These are phyloP conservation scores for Geotrichum reessii DNA, from an alignment of 1,139 yeast species.

Conservation along the genomic window DNA sequence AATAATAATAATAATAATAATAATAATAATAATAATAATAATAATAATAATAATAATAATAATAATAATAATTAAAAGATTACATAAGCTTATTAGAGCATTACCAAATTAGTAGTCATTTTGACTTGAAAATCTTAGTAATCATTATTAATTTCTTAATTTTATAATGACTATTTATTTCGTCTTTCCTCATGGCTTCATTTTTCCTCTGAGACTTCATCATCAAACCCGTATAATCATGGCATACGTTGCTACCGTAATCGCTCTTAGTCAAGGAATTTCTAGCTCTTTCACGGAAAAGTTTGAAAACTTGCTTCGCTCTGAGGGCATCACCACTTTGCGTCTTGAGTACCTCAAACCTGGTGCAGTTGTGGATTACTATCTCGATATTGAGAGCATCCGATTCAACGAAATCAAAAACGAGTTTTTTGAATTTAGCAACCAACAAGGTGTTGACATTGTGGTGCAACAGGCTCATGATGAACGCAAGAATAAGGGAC, in stretches of 20 bases:
- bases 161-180: background rate
- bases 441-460: conserved; percentile 38
- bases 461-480: conserved; percentile 42
- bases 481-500: conserved; percentile 41
- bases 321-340: conserved; percentile 23
- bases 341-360: conserved; percentile 22
- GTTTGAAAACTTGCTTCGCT: conserved; percentile 27
- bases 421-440: conserved; percentile 24
- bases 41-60: too few species aligned
- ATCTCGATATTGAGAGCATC: conserved; percentile 21
- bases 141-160: background rate
- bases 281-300: conserved; percentile 18
- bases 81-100: too few species aligned
- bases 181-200: background rate
- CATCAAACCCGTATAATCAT: conserved; percentile 9
- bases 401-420: conserved; percentile 19
- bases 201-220: background rate
- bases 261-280: conserved; percentile 23
- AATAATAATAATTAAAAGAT: too few species aligned
- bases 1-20: too few species aligned
- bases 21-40: too few species aligned
- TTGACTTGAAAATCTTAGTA: background rate
- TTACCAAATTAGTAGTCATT: background rate
- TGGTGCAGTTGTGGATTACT: conserved; percentile 27
- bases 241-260: conserved; percentile 27